Evolutionary conservation across 257 asterid genomes (phyloP).

Genomic region (Osmanthus fragrans): DNA sequence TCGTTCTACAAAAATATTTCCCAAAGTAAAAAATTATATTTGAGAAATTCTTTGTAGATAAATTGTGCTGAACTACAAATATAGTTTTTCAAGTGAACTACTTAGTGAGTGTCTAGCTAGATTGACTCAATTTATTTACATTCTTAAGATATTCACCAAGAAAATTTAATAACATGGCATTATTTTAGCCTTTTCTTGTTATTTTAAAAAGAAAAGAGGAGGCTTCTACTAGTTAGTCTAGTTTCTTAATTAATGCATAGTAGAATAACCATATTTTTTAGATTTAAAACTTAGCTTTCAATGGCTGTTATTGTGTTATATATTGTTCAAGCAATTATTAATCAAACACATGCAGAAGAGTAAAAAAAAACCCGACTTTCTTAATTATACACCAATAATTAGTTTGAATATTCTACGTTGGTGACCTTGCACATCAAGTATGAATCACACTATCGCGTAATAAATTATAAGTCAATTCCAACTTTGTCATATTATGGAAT

Average conservation of each 20-base stretch:
- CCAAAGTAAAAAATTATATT: too few species aligned
- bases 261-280: neutral
- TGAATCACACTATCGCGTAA: neutral
- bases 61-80: too few species aligned
- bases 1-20: too few species aligned
- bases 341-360: neutral
- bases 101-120: too few species aligned
- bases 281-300: neutral
- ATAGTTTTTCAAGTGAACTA: too few species aligned
- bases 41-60: too few species aligned
- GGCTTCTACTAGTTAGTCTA: neutral
- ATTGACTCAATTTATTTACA: neutral
- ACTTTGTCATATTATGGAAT: too few species aligned
- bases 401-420: slow-evolving; percentile 1
- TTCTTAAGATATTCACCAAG: too few species aligned
- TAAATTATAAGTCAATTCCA: too few species aligned
- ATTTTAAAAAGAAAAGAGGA: neutral
- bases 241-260: neutral
- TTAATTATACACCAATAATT: slow-evolving; percentile 11
- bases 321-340: neutral
- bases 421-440: slow-evolving; percentile 1
- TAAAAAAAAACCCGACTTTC: neutral
- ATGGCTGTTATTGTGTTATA: neutral
- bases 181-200: too few species aligned
- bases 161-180: too few species aligned